A percentile compares a stretch with the other conserved stretches of the same genome.
Evolutionary conservation across 1,284 basidiomycete species (phyloP).

Genomic region (Microbotryum silenes-acaulis): DNA sequence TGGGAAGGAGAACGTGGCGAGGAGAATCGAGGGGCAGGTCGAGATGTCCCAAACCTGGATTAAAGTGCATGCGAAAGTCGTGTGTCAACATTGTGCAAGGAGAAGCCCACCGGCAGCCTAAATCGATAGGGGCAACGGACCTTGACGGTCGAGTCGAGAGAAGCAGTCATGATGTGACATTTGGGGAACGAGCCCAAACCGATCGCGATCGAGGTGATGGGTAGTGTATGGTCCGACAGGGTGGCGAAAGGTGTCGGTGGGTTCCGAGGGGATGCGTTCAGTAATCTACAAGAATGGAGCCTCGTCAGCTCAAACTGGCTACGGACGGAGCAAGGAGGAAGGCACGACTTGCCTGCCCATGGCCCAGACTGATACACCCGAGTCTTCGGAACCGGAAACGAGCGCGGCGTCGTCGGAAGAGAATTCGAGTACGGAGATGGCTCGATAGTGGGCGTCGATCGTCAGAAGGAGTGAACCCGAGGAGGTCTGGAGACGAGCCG

Average conservation of each 20-base stretch:
- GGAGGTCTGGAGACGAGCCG: slow-evolving; percentile 53
- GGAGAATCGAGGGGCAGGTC: slow-evolving; percentile 18
- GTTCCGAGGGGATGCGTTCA: slow-evolving; percentile 30
- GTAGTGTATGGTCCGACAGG: slow-evolving; percentile 83
- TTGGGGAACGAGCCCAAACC: slow-evolving; percentile 68
- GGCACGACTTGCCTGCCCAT: slow-evolving; percentile 58
- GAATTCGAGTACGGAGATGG: slow-evolving; percentile 72
- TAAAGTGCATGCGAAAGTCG: no score
- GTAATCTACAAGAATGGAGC: slow-evolving; percentile 2
- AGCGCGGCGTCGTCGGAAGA: slow-evolving; percentile 70
- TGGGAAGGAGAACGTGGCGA: slow-evolving; percentile 35
- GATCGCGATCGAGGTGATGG: slow-evolving; percentile 71
- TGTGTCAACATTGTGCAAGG: no score
- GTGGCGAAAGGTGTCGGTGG: slow-evolving; percentile 65
- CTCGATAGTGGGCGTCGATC: slow-evolving; percentile 92
- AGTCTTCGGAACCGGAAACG: slow-evolving; percentile 81
- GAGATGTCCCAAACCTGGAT: slow-evolving; percentile 31
- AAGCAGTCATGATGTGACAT: slow-evolving; percentile 66
- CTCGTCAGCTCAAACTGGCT: background rate
- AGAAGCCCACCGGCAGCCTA: slow-evolving; percentile 17
- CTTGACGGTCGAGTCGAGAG: slow-evolving; percentile 87
- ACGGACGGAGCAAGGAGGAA: slow-evolving; percentile 19
- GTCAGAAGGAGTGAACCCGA: slow-evolving; percentile 81
- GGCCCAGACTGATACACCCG: slow-evolving; percentile 79
- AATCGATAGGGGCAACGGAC: slow-evolving; percentile 41